Conservation (phyloP, 371 early-diverging fungal genomes). For the Haplosporangium sp. region DNA sequence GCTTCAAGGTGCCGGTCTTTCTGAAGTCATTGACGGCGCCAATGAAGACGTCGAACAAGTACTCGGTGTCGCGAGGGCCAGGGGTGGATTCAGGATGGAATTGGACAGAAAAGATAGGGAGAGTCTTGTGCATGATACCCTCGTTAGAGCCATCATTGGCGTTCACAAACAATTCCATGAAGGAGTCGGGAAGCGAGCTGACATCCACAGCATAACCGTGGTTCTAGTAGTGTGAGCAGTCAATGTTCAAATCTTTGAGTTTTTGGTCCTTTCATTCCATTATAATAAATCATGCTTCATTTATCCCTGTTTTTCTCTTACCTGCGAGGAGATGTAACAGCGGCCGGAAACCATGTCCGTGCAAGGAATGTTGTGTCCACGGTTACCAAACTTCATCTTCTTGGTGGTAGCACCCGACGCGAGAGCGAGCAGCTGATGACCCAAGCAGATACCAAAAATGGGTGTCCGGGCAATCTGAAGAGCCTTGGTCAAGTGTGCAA, state of each 20-base stretch:
- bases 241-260: background rate
- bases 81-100: constrained; percentile 98
- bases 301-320: constrained; percentile 2
- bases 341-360: constrained; percentile 93
- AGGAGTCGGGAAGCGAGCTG: constrained; percentile 76
- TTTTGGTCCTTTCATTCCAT: background rate
- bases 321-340: constrained; percentile 95
- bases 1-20: constrained; percentile 76
- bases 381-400: constrained; percentile 98
- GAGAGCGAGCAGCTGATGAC: constrained; percentile 94
- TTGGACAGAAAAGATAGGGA: constrained; percentile 97
- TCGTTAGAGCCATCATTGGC: constrained; percentile 98
- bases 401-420: constrained; percentile 93
- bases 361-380: constrained; percentile 99
- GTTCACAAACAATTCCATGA: constrained; percentile 94
- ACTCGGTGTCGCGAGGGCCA: constrained; percentile 98
- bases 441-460: constrained; percentile 98
- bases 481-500: constrained; percentile 74
- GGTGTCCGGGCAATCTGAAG: constrained; percentile 83
- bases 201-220: constrained; percentile 97
- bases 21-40: constrained; percentile 78
- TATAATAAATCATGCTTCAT: background rate
- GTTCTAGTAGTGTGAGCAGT: constrained; percentile 61
- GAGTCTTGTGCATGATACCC: constrained; percentile 89
- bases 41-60: constrained; percentile 94